Base-by-base conservation (phyloP, 495 filamentous ascomycete genomes). In the Talaromyces liani region DNA sequence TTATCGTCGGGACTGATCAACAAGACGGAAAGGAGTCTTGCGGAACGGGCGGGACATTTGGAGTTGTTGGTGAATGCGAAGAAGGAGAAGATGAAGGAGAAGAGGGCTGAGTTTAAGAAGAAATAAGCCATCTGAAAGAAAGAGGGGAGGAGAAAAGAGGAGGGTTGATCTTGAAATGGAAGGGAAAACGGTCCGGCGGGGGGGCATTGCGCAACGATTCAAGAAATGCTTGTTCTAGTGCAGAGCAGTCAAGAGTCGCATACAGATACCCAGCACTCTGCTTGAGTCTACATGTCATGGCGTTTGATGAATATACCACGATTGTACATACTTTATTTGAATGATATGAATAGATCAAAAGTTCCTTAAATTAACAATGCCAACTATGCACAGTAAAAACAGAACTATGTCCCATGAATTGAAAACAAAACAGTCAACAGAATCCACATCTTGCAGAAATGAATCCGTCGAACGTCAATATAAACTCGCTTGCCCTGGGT, bases 1-100 rank as follows among this genome's bases (percentile, higher is more conserved):
- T 77, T 86, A 58, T 79, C 85, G 0, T 79, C 86, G 0, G 87
- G 88, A 0, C 75, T 92, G 22, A 81, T 80, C 4, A 77, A 78
- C 0, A 81, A 82, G 73, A 91, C 88, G 63, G 89, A 92, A 69
- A 79, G 84, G 63, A 82, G 72, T 67, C 77, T 92, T 24, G 89
- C 85, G 5, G 75, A 83, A 55, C 86, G 84, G 70, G 89, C 88
- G 47, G 89, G 89, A 5, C 89, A 92, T 82, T 67, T 91, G 65
- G 89, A 92, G 72, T 45, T 91, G 72, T 69, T 91, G 64, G 76
- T 79, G 64, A 86, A 84, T 4, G 86, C 84, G 10, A 88, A 88
- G 81, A 87, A 85, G 76, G 79, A 84, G 58, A 74, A 70, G 66
- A 71, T 69, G 58, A 70, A 65, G 58, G 62, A 63, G 22, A 65